Conservation (phyloP, 1,139 yeast genomes). For the Petasospora fabianii region DNA sequence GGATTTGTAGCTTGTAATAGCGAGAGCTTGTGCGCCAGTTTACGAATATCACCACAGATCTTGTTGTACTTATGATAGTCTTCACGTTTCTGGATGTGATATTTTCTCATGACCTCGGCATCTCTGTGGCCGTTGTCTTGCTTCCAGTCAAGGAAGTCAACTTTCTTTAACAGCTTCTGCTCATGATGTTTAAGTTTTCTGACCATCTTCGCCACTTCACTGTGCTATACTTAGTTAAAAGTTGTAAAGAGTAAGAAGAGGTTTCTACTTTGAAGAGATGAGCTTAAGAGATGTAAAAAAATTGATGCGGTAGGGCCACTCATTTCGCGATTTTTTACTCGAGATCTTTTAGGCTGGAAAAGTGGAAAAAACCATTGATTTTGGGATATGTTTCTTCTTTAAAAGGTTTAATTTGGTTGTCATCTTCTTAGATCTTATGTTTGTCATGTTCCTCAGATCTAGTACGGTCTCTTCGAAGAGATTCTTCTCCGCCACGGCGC, state of each 20-base stretch:
- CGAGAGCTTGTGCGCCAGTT: conserved; percentile 81
- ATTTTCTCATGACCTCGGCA: conserved; percentile 90
- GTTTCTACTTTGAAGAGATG: background rate
- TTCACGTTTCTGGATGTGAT: conserved; percentile 90
- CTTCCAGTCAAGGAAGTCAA: conserved; percentile 96
- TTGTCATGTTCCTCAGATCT: conserved; percentile 12
- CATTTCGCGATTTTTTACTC: background rate
- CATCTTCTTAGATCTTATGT: background rate
- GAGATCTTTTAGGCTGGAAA: too few relatives aligned
- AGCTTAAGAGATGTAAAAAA: background rate
- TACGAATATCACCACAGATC: conserved; percentile 86
- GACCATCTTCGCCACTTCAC: conserved; percentile 70
- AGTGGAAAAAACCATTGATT: too few relatives aligned
- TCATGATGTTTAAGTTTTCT: conserved; percentile 92
- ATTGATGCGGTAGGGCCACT: conserved; percentile 6
- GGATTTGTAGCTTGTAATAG: conserved; percentile 84
- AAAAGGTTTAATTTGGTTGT: too few relatives aligned
- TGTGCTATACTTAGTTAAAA: background rate
- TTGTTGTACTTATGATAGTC: conserved; percentile 93
- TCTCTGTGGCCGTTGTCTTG: conserved; percentile 95
- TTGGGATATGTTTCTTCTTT: too few relatives aligned
- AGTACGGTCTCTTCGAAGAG: conserved; percentile 21
- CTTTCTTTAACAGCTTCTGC: conserved; percentile 89
- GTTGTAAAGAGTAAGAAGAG: background rate
- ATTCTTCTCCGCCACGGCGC: conserved; percentile 31